A percentile compares a stretch with the other conserved stretches of the same genome.
These are phyloP conservation scores for Cryptococcus jaspeensis DNA, from an alignment of 1,284 basidiomycete genomes.

Conservation along the genomic window DNA sequence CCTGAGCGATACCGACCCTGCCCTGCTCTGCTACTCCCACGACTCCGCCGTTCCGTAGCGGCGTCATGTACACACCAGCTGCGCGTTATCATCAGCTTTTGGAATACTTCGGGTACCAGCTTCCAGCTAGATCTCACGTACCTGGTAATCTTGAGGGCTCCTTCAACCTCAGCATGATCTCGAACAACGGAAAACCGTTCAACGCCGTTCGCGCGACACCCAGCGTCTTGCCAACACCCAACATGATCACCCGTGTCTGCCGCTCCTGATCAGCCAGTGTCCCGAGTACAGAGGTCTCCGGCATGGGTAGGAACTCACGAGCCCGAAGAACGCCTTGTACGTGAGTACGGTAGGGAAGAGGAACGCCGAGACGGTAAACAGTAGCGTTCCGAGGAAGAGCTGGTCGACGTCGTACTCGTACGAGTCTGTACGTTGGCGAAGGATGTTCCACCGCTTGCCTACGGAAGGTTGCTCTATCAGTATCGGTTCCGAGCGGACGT, in stretches of 20 bases:
- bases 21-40: background rate
- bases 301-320: constrained; percentile 57
- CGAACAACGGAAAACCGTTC: constrained; percentile 90
- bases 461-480: background rate
- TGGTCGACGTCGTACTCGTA: constrained; percentile 93
- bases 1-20: constrained; percentile 1
- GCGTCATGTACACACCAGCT: constrained; percentile 4
- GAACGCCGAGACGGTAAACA: constrained; percentile 90
- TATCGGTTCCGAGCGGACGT: too few species aligned
- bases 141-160: constrained; percentile 81
- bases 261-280: constrained; percentile 30
- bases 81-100: background rate
- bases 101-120: background rate
- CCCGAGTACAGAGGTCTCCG: background rate
- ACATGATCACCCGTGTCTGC: constrained; percentile 61
- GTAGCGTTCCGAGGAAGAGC: constrained; percentile 86
- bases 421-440: constrained; percentile 75
- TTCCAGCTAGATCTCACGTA: constrained; percentile 37
- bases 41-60: background rate
- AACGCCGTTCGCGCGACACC: constrained; percentile 70
- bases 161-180: constrained; percentile 78
- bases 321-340: constrained; percentile 78
- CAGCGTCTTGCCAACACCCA: constrained; percentile 62
- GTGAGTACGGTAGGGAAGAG: constrained; percentile 84
- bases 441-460: constrained; percentile 84